Conservation (phyloP, 1,284 basidiomycete species). For the Cutaneotrichosporon sp. region DNA sequence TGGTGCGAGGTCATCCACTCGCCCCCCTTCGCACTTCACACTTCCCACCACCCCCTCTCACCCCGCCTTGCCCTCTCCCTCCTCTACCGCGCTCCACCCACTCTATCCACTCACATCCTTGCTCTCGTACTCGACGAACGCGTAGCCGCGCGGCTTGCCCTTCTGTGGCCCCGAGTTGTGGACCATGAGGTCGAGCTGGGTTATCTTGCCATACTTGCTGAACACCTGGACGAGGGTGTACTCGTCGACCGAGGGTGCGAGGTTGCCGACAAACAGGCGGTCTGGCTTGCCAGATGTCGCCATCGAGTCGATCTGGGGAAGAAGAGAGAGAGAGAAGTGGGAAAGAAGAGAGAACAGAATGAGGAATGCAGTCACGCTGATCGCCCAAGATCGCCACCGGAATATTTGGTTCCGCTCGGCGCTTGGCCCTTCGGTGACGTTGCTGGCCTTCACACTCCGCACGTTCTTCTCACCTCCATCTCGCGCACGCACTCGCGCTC, state of each 20-base stretch:
- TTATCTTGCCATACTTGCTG: slow-evolving; percentile 84
- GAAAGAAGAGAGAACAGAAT: background rate
- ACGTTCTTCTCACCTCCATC: background rate
- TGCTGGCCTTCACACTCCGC: background rate
- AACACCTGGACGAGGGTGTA: slow-evolving; percentile 87
- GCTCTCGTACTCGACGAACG: slow-evolving; percentile 82
- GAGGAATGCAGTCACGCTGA: background rate
- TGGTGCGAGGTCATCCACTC: no score
- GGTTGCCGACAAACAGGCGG: slow-evolving; percentile 86
- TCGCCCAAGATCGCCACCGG: background rate
- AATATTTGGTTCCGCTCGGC: slow-evolving; percentile 8
- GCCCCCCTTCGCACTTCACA: no score
- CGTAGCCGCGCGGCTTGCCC: slow-evolving; percentile 93
- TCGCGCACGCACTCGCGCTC: background rate
- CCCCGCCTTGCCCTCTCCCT: background rate
- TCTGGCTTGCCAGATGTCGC: slow-evolving; percentile 39
- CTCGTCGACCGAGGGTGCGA: slow-evolving; percentile 87
- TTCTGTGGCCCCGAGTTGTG: slow-evolving; percentile 86
- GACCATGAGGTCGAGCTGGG: slow-evolving; percentile 91
- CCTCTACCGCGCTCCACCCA: background rate
- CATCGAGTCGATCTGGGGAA: slow-evolving; percentile 7
- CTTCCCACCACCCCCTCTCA: no score
- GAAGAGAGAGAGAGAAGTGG: background rate
- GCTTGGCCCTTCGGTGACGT: background rate
- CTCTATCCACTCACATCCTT: slow-evolving; percentile 68